Evolutionary conservation across 2,329 filamentous ascomycete species (phyloP), one percentile per base, ranked within the genome.

Genomic region (Meredithiella fracta): DNA sequence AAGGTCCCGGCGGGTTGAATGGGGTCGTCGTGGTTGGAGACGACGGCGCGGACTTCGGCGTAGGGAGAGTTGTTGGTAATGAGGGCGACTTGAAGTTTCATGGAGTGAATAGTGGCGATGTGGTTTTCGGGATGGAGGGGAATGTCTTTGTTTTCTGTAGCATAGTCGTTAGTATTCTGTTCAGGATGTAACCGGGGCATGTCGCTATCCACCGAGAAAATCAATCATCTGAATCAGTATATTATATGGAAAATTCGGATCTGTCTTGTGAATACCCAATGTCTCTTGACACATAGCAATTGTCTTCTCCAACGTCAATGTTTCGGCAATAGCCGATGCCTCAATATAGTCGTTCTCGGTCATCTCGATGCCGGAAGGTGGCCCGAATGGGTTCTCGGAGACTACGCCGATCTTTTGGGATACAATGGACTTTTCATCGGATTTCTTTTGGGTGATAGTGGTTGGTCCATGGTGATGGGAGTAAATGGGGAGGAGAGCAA

Each of bases 51-150:
- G 3, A 77, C 74, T 62, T 78, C 74, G 23, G 76, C 68, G 60
- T 79, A 79, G 0, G 77, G 77, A 8, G 72, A 76, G 63, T 77
- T 73, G 61, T 73, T 73, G 23, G 68, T 73, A 59, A 77, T 73
- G 34, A 77, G 66, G 1, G 73, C 71, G 0, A 73, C 70, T 62
- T 77, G 72, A 1, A 75, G 66, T 62, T 76, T 77, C 66, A 77
- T 75, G 34, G 37, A 11, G 3, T 38, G 37, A 5, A 38, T 38
- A n/a, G 37, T 38, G 37, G 37, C 11, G 37, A 3, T 11, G 37
- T 38, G 37, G 37, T 7, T 38, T 38, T 38, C 37, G 5, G 37
- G 37, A n/a, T 38, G 37, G 37, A 38, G 5, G 37, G 37, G 37
- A n/a, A 38, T 38, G n/a, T 38, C 37, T 11, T 11, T 11, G 37